These are phyloP conservation scores for Dalbergia cochinchinensis DNA, from an alignment of 306 rosid species.

Conservation along the genomic window DNA sequence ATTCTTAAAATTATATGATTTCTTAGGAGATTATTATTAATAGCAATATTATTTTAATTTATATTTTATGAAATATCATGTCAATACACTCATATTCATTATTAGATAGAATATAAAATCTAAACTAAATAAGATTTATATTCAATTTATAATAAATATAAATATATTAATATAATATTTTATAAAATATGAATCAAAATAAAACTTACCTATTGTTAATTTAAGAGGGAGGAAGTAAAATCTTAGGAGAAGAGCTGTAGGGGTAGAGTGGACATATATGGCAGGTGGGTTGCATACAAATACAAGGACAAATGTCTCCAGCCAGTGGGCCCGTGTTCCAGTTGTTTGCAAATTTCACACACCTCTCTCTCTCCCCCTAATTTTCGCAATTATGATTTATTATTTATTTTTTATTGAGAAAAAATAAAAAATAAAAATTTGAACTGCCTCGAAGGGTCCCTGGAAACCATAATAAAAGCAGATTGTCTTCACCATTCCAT, in stretches of 20 bases:
- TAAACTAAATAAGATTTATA: no score
- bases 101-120: no score
- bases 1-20: no score
- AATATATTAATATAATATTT: no score
- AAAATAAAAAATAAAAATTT: not conserved
- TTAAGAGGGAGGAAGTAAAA: no score
- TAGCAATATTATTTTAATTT: no score
- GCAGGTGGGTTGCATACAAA: constrained; percentile 50
- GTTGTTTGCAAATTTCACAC: constrained; percentile 50
- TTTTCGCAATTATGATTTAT: not conserved
- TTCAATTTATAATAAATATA: no score
- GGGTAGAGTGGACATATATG: constrained; percentile 54
- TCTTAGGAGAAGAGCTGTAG: not conserved
- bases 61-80: no score
- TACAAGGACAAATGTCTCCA: constrained; percentile 62
- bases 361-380: not conserved
- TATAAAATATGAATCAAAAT: no score
- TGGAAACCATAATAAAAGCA: constrained; percentile 82
- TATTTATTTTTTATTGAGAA: not conserved
- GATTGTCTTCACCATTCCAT: constrained; percentile 69
- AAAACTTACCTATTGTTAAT: no score
- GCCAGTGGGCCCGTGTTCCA: constrained; percentile 61
- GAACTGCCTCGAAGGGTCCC: constrained; percentile 53
- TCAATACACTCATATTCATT: no score
- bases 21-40: no score